Conservation (phyloP, 1,139 yeast genomes). For the Geotrichum cucujoidarum region DNA sequence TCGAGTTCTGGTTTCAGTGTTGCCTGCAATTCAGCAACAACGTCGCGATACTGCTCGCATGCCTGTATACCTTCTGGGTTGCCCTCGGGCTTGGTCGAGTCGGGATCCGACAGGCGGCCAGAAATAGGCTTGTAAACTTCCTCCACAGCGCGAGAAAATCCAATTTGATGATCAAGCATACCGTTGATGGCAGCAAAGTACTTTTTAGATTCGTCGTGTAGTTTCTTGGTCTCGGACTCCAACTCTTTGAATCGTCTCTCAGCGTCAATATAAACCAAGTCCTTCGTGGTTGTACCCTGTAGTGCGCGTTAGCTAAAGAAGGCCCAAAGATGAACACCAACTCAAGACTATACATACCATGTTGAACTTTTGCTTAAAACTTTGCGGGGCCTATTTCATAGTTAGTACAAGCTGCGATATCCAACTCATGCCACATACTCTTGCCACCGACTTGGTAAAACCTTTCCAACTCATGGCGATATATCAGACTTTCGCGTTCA, state of each 20-base stretch:
- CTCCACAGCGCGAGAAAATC: conserved; percentile 88
- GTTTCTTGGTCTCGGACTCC: conserved; percentile 81
- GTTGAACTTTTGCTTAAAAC: conserved; percentile 39
- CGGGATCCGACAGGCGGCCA: conserved; percentile 87
- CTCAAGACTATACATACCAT: conserved; percentile 29
- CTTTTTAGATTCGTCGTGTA: conserved; percentile 84
- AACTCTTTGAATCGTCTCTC: conserved; percentile 92
- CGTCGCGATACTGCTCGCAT: conserved; percentile 82
- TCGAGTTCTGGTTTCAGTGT: conserved; percentile 89
- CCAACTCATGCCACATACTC: conserved; percentile 39
- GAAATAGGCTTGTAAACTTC: conserved; percentile 94
- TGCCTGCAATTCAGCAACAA: conserved; percentile 79
- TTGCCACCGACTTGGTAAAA: conserved; percentile 72
- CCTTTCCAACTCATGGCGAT: conserved; percentile 84
- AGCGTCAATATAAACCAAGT: conserved; percentile 88
- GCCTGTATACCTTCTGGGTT: conserved; percentile 96
- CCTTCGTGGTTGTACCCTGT: conserved; percentile 73
- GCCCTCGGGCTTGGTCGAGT: conserved; percentile 78
- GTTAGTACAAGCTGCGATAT: conserved; percentile 3
- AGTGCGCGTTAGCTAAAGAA: conserved; percentile 1
- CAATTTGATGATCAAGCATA: conserved; percentile 88
- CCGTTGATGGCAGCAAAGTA: conserved; percentile 89
- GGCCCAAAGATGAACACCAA: not conserved
- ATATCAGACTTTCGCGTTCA: too few relatives aligned
- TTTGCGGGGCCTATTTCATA: conserved; percentile 46